phyloP scores from a whole-genome alignment of 1,139 yeast genomes.

The Saccharomyces hybrid region DNA sequence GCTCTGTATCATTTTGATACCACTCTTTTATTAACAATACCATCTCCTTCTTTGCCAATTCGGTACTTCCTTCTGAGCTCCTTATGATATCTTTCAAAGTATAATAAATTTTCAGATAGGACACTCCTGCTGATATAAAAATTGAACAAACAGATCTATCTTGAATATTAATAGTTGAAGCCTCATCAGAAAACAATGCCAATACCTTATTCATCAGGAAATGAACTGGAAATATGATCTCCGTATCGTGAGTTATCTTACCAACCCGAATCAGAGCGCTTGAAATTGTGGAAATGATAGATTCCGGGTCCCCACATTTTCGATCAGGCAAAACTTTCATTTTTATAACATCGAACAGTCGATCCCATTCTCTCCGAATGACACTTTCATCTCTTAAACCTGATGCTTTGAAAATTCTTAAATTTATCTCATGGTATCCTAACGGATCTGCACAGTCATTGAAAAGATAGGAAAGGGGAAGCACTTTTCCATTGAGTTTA shows the following conservation, averaged over 20 bases:
- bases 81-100: conserved; percentile 62
- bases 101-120: conserved; percentile 61
- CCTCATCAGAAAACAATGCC: conserved; percentile 27
- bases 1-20: conserved; percentile 55
- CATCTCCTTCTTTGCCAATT: conserved; percentile 49
- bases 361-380: conserved; percentile 63
- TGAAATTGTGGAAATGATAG: conserved; percentile 33
- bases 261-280: conserved; percentile 42
- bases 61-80: conserved; percentile 45
- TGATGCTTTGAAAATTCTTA: conserved; percentile 70
- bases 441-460: conserved; percentile 83
- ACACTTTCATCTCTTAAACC: conserved; percentile 73
- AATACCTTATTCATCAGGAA: conserved; percentile 54
- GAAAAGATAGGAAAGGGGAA: conserved; percentile 70
- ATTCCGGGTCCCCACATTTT: conserved; percentile 26
- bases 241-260: conserved; percentile 45
- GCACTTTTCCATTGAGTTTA: conserved; percentile 55
- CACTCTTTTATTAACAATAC: conserved; percentile 53
- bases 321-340: conserved; percentile 20
- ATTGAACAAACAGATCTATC: conserved; percentile 58
- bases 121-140: conserved; percentile 64
- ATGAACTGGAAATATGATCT: conserved; percentile 77
- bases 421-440: conserved; percentile 77
- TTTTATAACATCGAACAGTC: conserved; percentile 42
- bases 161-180: conserved; percentile 39